These are phyloP conservation scores for Plasmodium berghei DNA, from an alignment of 169 alveolate species.

Conservation along the genomic window DNA sequence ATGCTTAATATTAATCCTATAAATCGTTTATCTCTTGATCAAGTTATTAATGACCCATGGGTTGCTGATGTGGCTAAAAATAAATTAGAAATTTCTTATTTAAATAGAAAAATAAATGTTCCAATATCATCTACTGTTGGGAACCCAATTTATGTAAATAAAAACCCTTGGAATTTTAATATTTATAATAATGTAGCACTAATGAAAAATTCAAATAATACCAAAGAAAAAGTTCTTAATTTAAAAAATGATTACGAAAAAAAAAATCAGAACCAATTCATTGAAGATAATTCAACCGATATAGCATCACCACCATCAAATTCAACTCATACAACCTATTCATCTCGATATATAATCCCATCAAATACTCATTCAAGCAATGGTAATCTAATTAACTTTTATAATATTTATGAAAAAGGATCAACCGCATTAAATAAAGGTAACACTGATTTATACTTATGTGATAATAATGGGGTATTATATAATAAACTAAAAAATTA, in stretches of 20 bases:
- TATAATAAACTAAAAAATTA: slow-evolving; percentile 2
- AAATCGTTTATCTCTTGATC: slow-evolving; percentile 78
- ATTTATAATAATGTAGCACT: slow-evolving; percentile 22
- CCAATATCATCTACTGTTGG: slow-evolving; percentile 73
- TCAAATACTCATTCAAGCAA: too few species aligned
- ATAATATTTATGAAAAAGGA: neutral
- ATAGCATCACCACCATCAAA: neutral
- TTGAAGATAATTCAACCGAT: neutral
- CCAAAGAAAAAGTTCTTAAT: neutral
- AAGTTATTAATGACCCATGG: slow-evolving; percentile 82
- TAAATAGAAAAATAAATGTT: slow-evolving; percentile 62
- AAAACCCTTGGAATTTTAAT: slow-evolving; percentile 39
- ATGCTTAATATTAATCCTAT: slow-evolving; percentile 81
- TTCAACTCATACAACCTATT: neutral
- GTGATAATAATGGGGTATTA: slow-evolving; percentile 7
- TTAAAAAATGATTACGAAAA: neutral
- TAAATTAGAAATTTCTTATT: slow-evolving; percentile 51
- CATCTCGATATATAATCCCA: too few species aligned
- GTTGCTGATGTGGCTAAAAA: slow-evolving; percentile 62
- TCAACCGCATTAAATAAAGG: neutral
- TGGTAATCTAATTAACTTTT: neutral
- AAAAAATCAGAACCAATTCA: neutral
- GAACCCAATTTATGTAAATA: slow-evolving; percentile 23
- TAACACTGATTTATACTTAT: neutral
- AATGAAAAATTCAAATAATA: slow-evolving; percentile 17